These are phyloP conservation scores for Allantophomopsis lycopodina DNA, from an alignment of 2,329 filamentous ascomycete genomes.

Conservation along the genomic window DNA sequence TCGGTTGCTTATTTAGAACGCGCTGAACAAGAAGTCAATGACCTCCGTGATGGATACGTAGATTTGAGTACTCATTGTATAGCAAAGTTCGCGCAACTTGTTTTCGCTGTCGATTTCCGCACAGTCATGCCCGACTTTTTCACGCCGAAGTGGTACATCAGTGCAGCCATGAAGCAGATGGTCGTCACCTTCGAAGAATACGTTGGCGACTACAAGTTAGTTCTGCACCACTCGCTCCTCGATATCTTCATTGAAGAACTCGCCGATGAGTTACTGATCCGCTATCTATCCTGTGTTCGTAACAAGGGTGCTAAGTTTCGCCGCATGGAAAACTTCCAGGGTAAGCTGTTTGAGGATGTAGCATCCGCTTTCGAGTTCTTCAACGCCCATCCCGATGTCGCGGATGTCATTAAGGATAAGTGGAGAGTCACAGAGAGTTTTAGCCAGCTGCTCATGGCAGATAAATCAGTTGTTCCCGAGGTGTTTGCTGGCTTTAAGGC, in stretches of 20 bases:
- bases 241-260: constrained; percentile 93
- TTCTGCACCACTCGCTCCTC: constrained; percentile 74
- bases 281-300: constrained; percentile 71
- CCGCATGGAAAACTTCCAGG: constrained; percentile 72
- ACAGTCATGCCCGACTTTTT: constrained; percentile 80
- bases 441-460: constrained; percentile 63
- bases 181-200: constrained; percentile 94
- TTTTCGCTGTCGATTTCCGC: constrained; percentile 84
- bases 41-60: constrained; percentile 80
- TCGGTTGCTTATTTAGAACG: constrained; percentile 68
- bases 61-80: constrained; percentile 93
- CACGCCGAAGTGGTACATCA: constrained; percentile 76
- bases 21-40: constrained; percentile 57
- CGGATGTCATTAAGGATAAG: constrained; percentile 66
- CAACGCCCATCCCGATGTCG: constrained; percentile 49
- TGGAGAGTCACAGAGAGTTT: constrained; percentile 88
- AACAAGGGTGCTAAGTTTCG: constrained; percentile 88
- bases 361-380: constrained; percentile 87
- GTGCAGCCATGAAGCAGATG: constrained; percentile 84
- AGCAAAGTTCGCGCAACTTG: constrained; percentile 68
- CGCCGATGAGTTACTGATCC: constrained; percentile 76
- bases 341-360: constrained; percentile 90
- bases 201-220: constrained; percentile 69
- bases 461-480: constrained; percentile 58
- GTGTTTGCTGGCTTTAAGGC: constrained; percentile 76